These are phyloP conservation scores for Ramaria rubella DNA, from an alignment of 768 basidiomycete species.

Conservation along the genomic window DNA sequence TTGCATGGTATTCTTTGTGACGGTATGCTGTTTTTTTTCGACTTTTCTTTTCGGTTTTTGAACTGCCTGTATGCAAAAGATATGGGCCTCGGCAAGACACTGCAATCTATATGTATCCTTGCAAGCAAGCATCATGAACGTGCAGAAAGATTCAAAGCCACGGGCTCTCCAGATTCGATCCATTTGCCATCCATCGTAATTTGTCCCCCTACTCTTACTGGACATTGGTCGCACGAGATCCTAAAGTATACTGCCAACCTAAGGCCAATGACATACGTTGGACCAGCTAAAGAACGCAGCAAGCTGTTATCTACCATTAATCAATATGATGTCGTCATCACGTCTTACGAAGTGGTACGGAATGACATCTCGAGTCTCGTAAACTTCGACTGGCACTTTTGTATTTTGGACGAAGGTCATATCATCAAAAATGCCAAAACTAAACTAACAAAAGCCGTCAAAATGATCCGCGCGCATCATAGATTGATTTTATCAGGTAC, in stretches of 20 bases:
- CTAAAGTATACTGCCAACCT: conserved; percentile 85
- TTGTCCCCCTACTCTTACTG: conserved; percentile 95
- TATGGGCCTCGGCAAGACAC: conserved; percentile 97
- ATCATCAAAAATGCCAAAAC: conserved; percentile 99
- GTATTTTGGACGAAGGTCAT: conserved; percentile 96
- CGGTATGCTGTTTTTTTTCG: conserved; percentile 44
- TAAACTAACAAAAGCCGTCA: conserved; percentile 94
- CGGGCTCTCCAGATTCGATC: conserved; percentile 64
- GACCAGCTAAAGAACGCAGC: conserved; percentile 75
- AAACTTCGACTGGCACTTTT: conserved; percentile 83
- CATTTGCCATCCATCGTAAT: conserved; percentile 92
- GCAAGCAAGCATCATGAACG: conserved; percentile 92
- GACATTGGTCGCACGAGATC: conserved; percentile 99
- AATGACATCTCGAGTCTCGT: conserved; percentile 82
- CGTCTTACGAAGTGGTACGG: conserved; percentile 95
- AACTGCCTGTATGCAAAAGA: conserved; percentile 48
- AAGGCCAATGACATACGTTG: conserved; percentile 81
- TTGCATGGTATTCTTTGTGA: conserved; percentile 97
- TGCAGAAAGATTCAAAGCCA: conserved; percentile 55
- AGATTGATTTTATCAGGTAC: conserved; percentile 94
- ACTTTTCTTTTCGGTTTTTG: neutral
- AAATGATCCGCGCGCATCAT: conserved; percentile 83
- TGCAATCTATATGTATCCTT: conserved; percentile 96
- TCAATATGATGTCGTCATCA: conserved; percentile 85
- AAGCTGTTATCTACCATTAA: conserved; percentile 58